These are phyloP conservation scores for Papiliotrema terrestris DNA, from an alignment of 1,284 basidiomycete species.

Conservation along the genomic window DNA sequence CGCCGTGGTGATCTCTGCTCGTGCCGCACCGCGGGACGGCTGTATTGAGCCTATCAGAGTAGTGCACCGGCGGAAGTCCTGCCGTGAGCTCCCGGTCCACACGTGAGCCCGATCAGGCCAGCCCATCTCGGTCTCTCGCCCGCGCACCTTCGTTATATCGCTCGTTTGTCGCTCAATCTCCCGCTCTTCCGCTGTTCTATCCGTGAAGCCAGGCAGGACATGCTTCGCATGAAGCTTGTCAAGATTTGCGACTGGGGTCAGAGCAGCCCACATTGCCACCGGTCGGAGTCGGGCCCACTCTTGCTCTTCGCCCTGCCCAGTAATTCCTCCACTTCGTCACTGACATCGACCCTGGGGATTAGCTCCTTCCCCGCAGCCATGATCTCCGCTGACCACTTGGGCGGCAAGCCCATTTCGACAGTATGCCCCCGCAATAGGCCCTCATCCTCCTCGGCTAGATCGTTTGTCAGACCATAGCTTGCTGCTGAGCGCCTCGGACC, in stretches of 20 bases:
- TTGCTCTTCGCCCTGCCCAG: slow-evolving; percentile 67
- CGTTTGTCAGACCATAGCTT: slow-evolving; percentile 41
- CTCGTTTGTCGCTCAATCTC: slow-evolving; percentile 85
- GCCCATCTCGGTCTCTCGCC: no score
- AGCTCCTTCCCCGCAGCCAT: slow-evolving; percentile 1
- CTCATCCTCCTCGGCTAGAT: slow-evolving; percentile 56
- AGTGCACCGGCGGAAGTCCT: slow-evolving; percentile 85
- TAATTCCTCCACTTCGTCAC: slow-evolving; percentile 80
- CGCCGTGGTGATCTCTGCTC: slow-evolving; percentile 66
- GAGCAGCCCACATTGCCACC: no score
- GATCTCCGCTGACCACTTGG: slow-evolving; percentile 60
- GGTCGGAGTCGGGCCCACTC: no score
- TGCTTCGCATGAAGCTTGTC: slow-evolving; percentile 96
- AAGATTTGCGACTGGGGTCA: slow-evolving; percentile 62
- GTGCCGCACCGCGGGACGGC: slow-evolving; percentile 46
- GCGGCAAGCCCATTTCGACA: slow-evolving; percentile 61
- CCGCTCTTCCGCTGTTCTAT: slow-evolving; percentile 86
- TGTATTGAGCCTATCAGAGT: slow-evolving; percentile 59
- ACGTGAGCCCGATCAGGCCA: no score
- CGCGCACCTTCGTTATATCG: slow-evolving; percentile 80
- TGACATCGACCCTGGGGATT: slow-evolving; percentile 74
- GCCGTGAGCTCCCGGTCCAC: neutral
- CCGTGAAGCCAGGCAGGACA: slow-evolving; percentile 90
- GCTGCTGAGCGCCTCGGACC: neutral
- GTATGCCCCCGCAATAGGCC: slow-evolving; percentile 58